Percentiles rank a stretch among this genome's conserved stretches.
phyloP scores from a whole-genome alignment of 2,329 filamentous ascomycete species.

The Teratosphaeriaceae sp. region DNA sequence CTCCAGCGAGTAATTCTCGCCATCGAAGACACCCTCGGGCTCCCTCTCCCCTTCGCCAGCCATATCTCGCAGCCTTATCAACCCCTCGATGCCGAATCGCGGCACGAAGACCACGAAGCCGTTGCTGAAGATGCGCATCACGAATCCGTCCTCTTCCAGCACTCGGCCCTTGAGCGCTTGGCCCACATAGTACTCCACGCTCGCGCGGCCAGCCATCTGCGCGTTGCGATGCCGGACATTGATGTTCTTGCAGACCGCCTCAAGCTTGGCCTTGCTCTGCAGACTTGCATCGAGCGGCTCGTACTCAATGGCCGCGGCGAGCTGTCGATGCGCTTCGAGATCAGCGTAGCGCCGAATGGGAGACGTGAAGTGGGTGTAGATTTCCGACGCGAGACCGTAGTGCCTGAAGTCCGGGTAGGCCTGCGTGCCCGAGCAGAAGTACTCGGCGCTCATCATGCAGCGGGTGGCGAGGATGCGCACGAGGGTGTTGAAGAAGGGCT shows the following conservation, averaged over 20 bases:
- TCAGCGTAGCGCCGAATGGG: conserved; percentile 98
- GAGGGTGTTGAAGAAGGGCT: conserved; percentile 98
- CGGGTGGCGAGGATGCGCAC: conserved; percentile 95
- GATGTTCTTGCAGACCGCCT: conserved; percentile 96
- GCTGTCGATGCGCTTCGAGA: conserved; percentile 85
- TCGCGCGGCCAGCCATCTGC: conserved; percentile 87
- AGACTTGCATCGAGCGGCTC: conserved; percentile 76
- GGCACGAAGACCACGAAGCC: conserved; percentile 96
- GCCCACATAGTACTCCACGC: conserved; percentile 95
- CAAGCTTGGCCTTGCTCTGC: conserved; percentile 75
- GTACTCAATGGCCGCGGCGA: conserved; percentile 92
- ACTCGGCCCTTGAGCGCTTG: conserved; percentile 79
- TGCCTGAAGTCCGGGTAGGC: conserved; percentile 92
- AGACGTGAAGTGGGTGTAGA: conserved; percentile 98
- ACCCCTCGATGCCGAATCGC: conserved; percentile 86
- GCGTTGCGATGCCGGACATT: conserved; percentile 96
- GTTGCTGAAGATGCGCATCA: conserved; percentile 97
- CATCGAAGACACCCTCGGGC: conserved; percentile 76
- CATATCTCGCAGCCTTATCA: conserved; percentile 81
- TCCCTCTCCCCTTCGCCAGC: conserved; percentile 51
- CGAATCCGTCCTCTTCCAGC: conserved; percentile 81
- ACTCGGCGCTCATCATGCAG: conserved; percentile 99
- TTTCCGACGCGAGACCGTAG: conserved; percentile 91
- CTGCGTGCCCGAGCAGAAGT: conserved; percentile 92
- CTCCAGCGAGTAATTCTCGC: conserved; percentile 72